Evolutionary conservation across 805 yeast genomes (phyloP).

Genomic region (Candida koratica): DNA sequence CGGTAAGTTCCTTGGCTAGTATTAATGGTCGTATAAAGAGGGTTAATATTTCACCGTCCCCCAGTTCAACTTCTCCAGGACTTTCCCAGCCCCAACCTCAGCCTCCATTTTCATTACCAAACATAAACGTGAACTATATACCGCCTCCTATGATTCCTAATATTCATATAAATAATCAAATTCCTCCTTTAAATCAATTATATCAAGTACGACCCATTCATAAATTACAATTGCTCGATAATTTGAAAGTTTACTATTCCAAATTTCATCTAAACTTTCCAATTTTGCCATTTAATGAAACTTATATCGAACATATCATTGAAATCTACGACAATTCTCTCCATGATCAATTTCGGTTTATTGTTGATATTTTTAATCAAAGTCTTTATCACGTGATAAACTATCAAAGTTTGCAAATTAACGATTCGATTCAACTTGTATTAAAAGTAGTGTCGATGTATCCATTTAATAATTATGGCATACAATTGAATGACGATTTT

Average conservation of each 20-base stretch:
- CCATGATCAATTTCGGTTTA: constrained; percentile 23
- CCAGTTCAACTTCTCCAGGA: constrained; percentile 1
- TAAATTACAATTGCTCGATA: constrained; percentile 11
- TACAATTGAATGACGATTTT: constrained; percentile 23
- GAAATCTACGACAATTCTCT: constrained; percentile 19
- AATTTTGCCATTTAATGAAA: constrained; percentile 36
- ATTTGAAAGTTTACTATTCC: constrained; percentile 39
- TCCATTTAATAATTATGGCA: constrained; percentile 25
- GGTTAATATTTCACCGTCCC: constrained; percentile 10
- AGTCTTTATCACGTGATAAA: constrained; percentile 38
- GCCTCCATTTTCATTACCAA: constrained; percentile 1
- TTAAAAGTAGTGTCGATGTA: constrained; percentile 33
- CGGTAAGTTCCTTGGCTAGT: constrained; percentile 29
- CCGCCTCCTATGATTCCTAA: constrained; percentile 6
- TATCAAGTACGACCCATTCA: constrained; percentile 2
- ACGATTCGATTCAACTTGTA: constrained; percentile 32
- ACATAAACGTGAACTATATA: neutral
- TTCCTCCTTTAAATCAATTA: constrained; percentile 4
- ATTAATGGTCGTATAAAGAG: constrained; percentile 28
- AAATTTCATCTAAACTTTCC: constrained; percentile 45
- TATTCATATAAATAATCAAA: constrained; percentile 8
- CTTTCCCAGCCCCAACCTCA: neutral
- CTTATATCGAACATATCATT: constrained; percentile 16
- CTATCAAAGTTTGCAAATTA: constrained; percentile 30
- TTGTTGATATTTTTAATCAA: constrained; percentile 40